These are phyloP conservation scores for Phtheirospermum japonicum DNA, from an alignment of 257 asterid genomes.

Conservation along the genomic window DNA sequence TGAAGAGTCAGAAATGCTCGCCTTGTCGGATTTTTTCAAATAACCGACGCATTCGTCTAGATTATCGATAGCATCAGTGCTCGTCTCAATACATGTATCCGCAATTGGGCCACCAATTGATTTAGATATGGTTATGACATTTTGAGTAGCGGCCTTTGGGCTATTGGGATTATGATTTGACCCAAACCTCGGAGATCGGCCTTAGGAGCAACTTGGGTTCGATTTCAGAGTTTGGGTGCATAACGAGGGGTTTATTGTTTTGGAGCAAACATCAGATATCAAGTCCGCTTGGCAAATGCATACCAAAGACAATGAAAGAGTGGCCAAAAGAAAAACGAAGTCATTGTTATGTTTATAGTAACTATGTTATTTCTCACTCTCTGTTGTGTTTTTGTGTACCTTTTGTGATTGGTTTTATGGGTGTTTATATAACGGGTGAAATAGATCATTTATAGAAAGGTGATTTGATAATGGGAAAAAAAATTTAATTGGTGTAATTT, in stretches of 20 bases:
- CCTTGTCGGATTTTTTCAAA: neutral
- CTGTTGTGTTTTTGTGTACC: neutral
- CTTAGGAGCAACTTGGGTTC: conserved; percentile 23
- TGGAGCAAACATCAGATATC: conserved; percentile 20
- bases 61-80: conserved; percentile 10
- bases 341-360: conserved; percentile 10
- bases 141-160: conserved; percentile 1
- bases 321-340: conserved; percentile 13
- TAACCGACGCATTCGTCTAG: conserved; percentile 8
- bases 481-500: no score
- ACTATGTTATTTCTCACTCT: no score
- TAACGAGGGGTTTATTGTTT: conserved; percentile 12
- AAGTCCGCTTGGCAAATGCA: conserved; percentile 25
- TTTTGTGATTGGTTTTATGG: neutral
- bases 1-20: neutral
- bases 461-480: neutral
- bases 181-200: conserved; percentile 32
- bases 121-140: neutral
- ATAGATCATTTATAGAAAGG: neutral
- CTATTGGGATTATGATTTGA: conserved; percentile 5
- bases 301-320: conserved; percentile 11
- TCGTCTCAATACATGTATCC: conserved; percentile 27
- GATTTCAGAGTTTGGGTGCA: conserved; percentile 6
- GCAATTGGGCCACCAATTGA: neutral
- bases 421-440: neutral